A percentile compares a stretch with the other conserved stretches of the same genome.
These are phyloP conservation scores for Naganishia friedmannii DNA, from an alignment of 768 basidiomycete species.

Conservation along the genomic window DNA sequence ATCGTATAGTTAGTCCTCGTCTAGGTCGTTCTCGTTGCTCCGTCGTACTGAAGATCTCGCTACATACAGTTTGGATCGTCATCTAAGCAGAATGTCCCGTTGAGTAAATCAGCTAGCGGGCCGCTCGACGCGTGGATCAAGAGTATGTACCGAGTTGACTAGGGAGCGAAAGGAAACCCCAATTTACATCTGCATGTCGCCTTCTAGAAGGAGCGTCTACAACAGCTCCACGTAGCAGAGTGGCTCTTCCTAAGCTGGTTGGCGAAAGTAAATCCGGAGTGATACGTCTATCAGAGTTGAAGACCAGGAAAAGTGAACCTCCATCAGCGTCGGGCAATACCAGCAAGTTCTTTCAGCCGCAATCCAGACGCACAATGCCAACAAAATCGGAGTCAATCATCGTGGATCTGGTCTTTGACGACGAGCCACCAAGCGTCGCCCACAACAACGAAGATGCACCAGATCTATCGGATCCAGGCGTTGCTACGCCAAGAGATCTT, in stretches of 20 bases:
- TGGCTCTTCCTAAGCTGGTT: slow-evolving; percentile 39
- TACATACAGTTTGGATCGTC: neutral
- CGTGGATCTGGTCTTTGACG: slow-evolving; percentile 7
- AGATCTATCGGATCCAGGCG: neutral
- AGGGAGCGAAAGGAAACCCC: neutral
- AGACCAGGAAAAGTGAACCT: neutral
- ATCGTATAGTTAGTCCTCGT: slow-evolving; percentile 1
- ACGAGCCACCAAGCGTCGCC: neutral
- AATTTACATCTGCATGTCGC: neutral
- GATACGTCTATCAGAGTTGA: slow-evolving; percentile 42
- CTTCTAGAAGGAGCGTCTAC: slow-evolving; percentile 1
- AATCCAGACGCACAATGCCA: neutral
- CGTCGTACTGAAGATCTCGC: neutral
- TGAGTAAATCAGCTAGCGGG: slow-evolving; percentile 24
- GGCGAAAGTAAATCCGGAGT: slow-evolving; percentile 42
- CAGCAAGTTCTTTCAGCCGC: slow-evolving; percentile 15
- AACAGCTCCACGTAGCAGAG: slow-evolving; percentile 1
- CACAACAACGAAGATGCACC: neutral
- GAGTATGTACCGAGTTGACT: slow-evolving; percentile 35
- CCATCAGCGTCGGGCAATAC: neutral
- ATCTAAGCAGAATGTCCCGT: slow-evolving; percentile 1
- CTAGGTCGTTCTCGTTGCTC: neutral
- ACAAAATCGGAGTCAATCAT: slow-evolving; percentile 1
- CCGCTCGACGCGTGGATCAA: slow-evolving; percentile 48
- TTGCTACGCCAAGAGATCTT: neutral